These are phyloP conservation scores for Backusella tuberculispora DNA, from an alignment of 192 early-diverging fungal species.

Conservation along the genomic window DNA sequence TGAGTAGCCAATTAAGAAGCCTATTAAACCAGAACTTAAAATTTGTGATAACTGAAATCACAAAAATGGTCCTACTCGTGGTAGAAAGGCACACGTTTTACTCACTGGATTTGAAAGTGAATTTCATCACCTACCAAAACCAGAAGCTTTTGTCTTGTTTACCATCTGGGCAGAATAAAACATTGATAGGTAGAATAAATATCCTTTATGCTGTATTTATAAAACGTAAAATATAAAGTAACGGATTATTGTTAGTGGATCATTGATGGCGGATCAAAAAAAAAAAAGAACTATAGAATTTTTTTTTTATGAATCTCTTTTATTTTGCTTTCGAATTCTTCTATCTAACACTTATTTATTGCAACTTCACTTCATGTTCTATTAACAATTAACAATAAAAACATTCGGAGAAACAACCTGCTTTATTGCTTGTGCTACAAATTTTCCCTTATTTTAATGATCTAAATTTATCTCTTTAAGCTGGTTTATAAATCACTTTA, in stretches of 20 bases:
- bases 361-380: not conserved
- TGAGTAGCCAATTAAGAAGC: not conserved
- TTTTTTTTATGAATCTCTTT: not conserved
- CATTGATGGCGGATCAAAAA: constrained; percentile 2
- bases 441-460: not conserved
- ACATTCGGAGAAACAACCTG: constrained; percentile 4
- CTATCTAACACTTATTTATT: not conserved
- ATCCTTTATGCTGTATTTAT: not conserved
- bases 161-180: not conserved
- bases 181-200: constrained; percentile 8
- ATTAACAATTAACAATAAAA: constrained; percentile 1
- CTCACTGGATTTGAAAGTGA: not conserved
- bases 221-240: not conserved
- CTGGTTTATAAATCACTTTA: not conserved
- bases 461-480: not conserved
- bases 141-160: not conserved
- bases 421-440: constrained; percentile 3
- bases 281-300: not conserved
- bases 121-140: not conserved
- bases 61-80: not conserved
- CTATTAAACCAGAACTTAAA: not conserved
- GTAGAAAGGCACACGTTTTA: not conserved
- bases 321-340: not conserved
- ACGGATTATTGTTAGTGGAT: not conserved
- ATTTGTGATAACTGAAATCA: not conserved